Evolutionary conservation across 352 stramenopile genomes (phyloP).

Genomic region (Globisporangium ultimum): DNA sequence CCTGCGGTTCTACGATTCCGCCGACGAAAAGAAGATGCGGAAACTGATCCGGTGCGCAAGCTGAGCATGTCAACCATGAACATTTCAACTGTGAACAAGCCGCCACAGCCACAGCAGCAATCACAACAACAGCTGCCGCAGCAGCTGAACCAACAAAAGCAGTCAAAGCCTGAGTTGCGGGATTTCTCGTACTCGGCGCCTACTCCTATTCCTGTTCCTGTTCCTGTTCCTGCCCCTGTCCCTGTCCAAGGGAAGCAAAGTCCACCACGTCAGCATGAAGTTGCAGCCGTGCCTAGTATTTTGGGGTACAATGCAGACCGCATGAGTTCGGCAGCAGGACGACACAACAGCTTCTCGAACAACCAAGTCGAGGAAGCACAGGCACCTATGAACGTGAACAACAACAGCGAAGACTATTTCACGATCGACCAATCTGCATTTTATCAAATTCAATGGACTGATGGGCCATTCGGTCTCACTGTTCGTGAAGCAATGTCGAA

Average conservation of each 20-base stretch:
- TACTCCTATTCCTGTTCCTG: no score
- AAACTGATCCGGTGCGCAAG: constrained; percentile 2
- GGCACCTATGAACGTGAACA: constrained; percentile 16
- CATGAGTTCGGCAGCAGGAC: not conserved
- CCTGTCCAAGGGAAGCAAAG: not conserved
- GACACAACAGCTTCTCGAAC: constrained; percentile 2
- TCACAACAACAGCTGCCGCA: constrained; percentile 14
- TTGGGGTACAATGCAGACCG: constrained; percentile 3
- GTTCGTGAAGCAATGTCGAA: constrained; percentile 75
- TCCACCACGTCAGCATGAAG: constrained; percentile 1
- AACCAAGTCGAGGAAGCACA: constrained; percentile 4
- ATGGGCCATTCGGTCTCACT: constrained; percentile 77
- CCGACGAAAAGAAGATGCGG: constrained; percentile 11
- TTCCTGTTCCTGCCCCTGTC: no score
- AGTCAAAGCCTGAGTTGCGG: constrained; percentile 7
- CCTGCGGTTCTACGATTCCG: constrained; percentile 75
- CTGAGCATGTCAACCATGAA: constrained; percentile 4
- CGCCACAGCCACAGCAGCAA: constrained; percentile 24
- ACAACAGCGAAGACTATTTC: constrained; percentile 50
- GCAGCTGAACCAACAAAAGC: constrained; percentile 18
- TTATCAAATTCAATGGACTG: constrained; percentile 79
- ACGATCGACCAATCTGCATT: constrained; percentile 64
- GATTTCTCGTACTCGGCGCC: constrained; percentile 8
- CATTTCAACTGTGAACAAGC: constrained; percentile 6
- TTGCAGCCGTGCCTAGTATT: not conserved